Evolutionary conservation across 192 early-diverging fungal genomes (phyloP).

Genomic region (Coemansia interrupta): DNA sequence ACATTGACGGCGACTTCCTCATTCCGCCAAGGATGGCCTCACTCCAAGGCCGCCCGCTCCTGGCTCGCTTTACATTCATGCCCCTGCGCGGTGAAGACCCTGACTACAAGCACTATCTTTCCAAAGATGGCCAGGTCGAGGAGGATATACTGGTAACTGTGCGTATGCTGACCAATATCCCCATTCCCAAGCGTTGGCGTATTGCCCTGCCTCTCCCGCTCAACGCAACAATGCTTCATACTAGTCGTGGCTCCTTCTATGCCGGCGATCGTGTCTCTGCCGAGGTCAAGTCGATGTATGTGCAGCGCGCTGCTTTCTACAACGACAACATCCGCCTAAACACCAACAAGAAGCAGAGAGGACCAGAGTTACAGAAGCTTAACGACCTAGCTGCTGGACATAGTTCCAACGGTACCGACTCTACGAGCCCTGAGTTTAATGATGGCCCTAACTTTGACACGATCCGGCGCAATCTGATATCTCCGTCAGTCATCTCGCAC

Average conservation of each 20-base stretch:
- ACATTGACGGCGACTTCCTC: constrained; percentile 47
- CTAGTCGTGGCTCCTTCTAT: constrained; percentile 42
- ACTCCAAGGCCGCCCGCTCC: constrained; percentile 27
- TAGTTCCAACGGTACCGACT: constrained; percentile 23
- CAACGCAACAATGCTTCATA: constrained; percentile 38
- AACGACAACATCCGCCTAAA: constrained; percentile 41
- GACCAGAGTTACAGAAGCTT: constrained; percentile 26
- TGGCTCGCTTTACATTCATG: constrained; percentile 42
- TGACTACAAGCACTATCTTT: constrained; percentile 39
- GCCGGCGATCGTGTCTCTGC: constrained; percentile 35
- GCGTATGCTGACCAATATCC: constrained; percentile 36
- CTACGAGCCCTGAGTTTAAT: constrained; percentile 18
- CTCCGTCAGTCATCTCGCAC: constrained; percentile 31
- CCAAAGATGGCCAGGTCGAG: constrained; percentile 42
- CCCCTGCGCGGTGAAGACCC: constrained; percentile 38
- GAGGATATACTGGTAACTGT: constrained; percentile 39
- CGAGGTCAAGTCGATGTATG: constrained; percentile 40
- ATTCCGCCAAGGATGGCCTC: constrained; percentile 27
- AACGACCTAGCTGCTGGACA: constrained; percentile 45
- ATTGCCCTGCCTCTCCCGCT: constrained; percentile 35
- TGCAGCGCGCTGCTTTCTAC: constrained; percentile 40
- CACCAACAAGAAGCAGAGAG: constrained; percentile 23
- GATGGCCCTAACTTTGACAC: constrained; percentile 27
- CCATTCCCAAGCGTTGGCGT: constrained; percentile 43
- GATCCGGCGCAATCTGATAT: constrained; percentile 40